Percentiles rank a stretch among this genome's conserved stretches.
Conservation (phyloP, 352 stramenopile genomes). For the Phytophthora pini region DNA sequence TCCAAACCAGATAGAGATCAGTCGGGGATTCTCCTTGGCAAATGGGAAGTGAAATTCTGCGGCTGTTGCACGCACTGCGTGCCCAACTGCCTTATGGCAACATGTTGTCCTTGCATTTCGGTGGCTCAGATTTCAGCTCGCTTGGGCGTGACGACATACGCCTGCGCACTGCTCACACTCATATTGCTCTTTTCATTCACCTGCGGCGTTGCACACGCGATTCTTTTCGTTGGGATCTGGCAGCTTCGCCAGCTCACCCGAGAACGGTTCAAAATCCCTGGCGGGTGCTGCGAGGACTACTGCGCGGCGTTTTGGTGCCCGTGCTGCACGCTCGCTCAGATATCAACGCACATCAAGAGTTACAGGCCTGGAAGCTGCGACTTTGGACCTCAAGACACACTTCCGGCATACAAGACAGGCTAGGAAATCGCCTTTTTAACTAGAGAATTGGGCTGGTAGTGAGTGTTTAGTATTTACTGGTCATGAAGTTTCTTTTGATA, state of each 20-base stretch:
- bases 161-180: constrained; percentile 18
- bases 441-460: too few species aligned
- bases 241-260: constrained; percentile 23
- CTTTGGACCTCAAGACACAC: constrained; percentile 42
- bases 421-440: neutral
- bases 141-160: constrained; percentile 39
- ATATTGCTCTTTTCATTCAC: constrained; percentile 13
- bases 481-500: too few species aligned
- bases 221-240: constrained; percentile 31
- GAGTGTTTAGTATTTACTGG: too few species aligned
- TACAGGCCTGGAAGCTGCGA: constrained; percentile 53
- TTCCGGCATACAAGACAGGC: constrained; percentile 33
- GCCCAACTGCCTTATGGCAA: constrained; percentile 52
- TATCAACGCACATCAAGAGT: constrained; percentile 58
- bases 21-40: constrained; percentile 17
- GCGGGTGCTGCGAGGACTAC: constrained; percentile 36
- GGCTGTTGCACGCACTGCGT: constrained; percentile 48
- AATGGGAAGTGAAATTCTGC: constrained; percentile 46
- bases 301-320: constrained; percentile 41
- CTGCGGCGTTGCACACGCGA: constrained; percentile 12
- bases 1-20: constrained; percentile 6
- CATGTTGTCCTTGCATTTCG: constrained; percentile 54
- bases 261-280: constrained; percentile 47
- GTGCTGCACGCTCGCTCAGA: constrained; percentile 50
- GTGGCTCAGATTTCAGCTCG: constrained; percentile 52